Percentiles rank a stretch among this genome's conserved stretches.
These are phyloP conservation scores for Kockiozyma suomiensis DNA, from an alignment of 805 yeast species.

Conservation along the genomic window DNA sequence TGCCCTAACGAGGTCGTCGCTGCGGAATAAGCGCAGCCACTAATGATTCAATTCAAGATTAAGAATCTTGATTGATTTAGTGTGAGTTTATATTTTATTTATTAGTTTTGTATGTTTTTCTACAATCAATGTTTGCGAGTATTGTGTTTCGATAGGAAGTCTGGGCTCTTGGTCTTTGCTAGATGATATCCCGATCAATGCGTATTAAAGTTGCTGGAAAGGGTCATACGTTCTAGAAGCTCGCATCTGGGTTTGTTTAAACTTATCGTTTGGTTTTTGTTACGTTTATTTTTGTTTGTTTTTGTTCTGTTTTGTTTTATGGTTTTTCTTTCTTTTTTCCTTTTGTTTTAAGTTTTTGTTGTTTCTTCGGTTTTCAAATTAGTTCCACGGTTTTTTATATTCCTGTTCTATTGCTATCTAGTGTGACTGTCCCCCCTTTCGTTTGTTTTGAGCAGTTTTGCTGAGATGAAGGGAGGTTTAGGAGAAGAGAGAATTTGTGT, in stretches of 20 bases:
- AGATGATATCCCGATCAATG: background rate
- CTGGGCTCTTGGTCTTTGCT: background rate
- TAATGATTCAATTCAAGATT: background rate
- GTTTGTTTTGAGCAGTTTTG: background rate
- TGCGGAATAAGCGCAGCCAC: slow-evolving; percentile 10
- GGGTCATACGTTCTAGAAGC: background rate
- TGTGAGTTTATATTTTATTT: background rate
- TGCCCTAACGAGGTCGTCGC: slow-evolving; percentile 54
- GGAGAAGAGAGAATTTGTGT: slow-evolving; percentile 4
- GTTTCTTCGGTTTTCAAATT: background rate
- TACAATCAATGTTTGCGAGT: background rate
- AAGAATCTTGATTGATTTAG: background rate
- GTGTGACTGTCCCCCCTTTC: background rate
- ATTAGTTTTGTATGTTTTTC: background rate
- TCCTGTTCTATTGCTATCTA: slow-evolving; percentile 5
- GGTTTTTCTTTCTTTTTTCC: background rate
- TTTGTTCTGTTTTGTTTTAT: background rate
- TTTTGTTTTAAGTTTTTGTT: slow-evolving; percentile 2
- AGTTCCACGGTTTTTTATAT: slow-evolving; percentile 1
- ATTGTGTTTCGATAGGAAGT: slow-evolving; percentile 1
- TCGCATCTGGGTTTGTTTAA: background rate
- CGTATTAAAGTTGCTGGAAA: background rate
- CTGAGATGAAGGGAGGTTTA: background rate
- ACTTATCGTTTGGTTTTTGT: background rate
- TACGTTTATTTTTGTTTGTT: background rate